Base-by-base conservation (phyloP, 345 rosid species). In the Pugionium dolabratum region DNA sequence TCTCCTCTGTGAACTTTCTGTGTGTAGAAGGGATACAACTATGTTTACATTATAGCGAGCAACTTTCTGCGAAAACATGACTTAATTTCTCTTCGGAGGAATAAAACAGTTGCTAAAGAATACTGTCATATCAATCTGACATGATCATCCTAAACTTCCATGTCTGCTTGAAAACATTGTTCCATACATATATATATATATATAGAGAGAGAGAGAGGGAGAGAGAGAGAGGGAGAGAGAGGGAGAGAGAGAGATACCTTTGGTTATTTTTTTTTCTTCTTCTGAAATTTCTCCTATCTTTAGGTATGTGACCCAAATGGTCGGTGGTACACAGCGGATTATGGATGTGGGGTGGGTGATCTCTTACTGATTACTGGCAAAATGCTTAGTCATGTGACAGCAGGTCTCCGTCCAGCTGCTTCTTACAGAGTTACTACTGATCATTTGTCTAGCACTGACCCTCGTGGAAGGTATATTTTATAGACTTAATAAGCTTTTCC, bases 231-330 rank as follows among this genome's bases (percentile, higher is more conserved):
- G 18, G 18, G 18, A 18, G 18, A 18, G 18, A 18, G 18, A 18
- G 18, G 18, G 18, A 18, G 18, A 18, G 18, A 18, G 18, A 18
- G 18, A 18, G 18, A 18, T 18, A 18, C 18, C 18, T 18, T 18
- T 18, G 18, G 18, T 18, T 18, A 7, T 10, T 8, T 41, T 10
- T 34, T 54, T 34, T 32, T 75, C 30, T 57, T 39, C 30, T 61
- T 51, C 27, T 64, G 18, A 18, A 18, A 18, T 62, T 36, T 43
- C 59, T 46, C 70, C 48, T 76, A 31, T 54, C 52, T 67, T 55
- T 74, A 94, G 99, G 99, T 94, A 54, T 88, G 96, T 79, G 99
- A 94, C 66, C 96, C 96, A 65, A 86, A 90, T 69, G 95, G 97
- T 64, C 96, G 81, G 35, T 94, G 99, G 99, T 94, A 86, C 86